These are phyloP conservation scores for Pseudopithomyces chartarum DNA, from an alignment of 2,329 filamentous ascomycete species.

Conservation along the genomic window DNA sequence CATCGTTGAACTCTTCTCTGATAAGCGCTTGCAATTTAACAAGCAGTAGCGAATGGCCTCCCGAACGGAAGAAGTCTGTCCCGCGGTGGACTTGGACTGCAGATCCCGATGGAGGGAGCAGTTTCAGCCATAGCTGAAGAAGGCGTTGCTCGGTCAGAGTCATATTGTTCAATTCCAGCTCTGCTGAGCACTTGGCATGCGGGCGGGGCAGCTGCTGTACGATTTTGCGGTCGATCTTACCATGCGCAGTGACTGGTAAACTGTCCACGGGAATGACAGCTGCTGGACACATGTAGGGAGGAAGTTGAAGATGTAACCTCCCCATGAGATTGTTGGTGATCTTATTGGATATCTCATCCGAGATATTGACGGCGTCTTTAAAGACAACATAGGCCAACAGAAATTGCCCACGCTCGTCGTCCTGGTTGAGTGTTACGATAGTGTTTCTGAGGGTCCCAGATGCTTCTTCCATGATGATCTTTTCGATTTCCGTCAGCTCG, in stretches of 20 bases:
- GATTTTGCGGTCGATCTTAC: conserved; percentile 18
- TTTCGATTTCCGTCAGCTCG: conserved; percentile 48
- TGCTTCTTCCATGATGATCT: conserved; percentile 34
- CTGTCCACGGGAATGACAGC: neutral
- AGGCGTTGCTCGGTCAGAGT: conserved; percentile 7
- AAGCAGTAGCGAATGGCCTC: conserved; percentile 51
- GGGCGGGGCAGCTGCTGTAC: conserved; percentile 24
- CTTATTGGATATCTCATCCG: neutral
- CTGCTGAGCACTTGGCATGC: neutral
- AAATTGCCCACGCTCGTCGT: neutral
- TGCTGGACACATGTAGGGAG: neutral
- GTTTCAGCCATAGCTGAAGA: conserved; percentile 13
- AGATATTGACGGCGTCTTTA: neutral
- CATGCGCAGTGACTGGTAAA: neutral
- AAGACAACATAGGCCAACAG: neutral
- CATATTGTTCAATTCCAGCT: neutral
- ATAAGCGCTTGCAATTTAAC: conserved; percentile 48
- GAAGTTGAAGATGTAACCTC: neutral
- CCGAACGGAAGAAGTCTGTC: conserved; percentile 50
- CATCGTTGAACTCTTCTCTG: conserved; percentile 33
- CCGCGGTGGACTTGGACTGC: conserved; percentile 3
- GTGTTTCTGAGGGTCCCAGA: conserved; percentile 29
- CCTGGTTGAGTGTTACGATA: conserved; percentile 25
- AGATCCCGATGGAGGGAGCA: conserved; percentile 6
- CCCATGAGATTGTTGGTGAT: neutral